A percentile compares a stretch with the other conserved stretches of the same genome.
Conservation (phyloP, 139 green algal species). For the Closterium sp. region DNA sequence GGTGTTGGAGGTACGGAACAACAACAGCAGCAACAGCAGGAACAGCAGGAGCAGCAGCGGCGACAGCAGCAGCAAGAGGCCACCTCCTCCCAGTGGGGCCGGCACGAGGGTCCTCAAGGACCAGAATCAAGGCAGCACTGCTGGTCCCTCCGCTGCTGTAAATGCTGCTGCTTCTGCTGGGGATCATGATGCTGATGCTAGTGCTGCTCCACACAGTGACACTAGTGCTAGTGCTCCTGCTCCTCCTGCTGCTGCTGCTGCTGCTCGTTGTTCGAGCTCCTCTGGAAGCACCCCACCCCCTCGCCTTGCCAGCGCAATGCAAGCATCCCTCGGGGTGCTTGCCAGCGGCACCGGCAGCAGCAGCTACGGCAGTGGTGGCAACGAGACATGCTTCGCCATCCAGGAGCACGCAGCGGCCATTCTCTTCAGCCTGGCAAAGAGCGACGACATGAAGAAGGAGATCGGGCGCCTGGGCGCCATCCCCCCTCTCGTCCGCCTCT, state of each 20-base stretch:
- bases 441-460: constrained; percentile 4
- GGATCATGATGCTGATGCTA: too few relatives aligned
- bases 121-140: not conserved
- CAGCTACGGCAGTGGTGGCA: not conserved
- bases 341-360: not conserved
- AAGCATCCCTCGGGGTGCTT: not conserved
- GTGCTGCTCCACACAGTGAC: not conserved
- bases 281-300: not conserved
- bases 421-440: constrained; percentile 1
- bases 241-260: not conserved
- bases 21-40: too few relatives aligned
- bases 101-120: not conserved
- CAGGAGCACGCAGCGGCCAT: not conserved
- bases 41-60: too few relatives aligned
- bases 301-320: not conserved
- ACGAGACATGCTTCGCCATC: not conserved
- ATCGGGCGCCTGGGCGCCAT: not conserved
- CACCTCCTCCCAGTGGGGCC: too few relatives aligned
- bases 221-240: not conserved
- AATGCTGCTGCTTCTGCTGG: not conserved
- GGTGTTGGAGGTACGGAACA: too few relatives aligned
- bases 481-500: not conserved
- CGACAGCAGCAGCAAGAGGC: too few relatives aligned
- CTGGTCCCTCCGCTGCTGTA: not conserved
- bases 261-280: not conserved